Evolutionary conservation across 805 yeast genomes (phyloP), one percentile per base, ranked within the genome.

Genomic region (Candida hungchunana): DNA sequence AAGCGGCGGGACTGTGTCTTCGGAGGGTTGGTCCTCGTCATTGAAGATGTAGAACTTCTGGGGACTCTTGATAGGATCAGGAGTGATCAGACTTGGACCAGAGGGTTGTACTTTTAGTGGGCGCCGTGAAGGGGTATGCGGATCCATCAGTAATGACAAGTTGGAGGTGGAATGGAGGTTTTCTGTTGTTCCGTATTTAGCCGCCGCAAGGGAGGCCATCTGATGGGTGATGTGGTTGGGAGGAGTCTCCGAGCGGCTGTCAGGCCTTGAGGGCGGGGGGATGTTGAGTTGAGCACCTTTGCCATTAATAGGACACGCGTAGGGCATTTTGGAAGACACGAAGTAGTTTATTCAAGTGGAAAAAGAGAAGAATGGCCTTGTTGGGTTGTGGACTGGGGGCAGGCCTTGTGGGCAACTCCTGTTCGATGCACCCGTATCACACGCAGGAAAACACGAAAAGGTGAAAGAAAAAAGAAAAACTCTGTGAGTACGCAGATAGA

Each of bases 241-340:
- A 22, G 36, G 20, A 9, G 38, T 16, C 4, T 31, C 14, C 3
- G 39, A 28, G 9, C 26, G 17, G 13, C 31, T 28, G 6, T 32
- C 10, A 7, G 33, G 15, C 7, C 36, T 36, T 14, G 42, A 35
- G 12, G 36, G 17, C 25, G 36, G 29, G 7, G 45, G 28, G 16
- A 44, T 5, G 26, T 40, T 40, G 13, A 44, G 43, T 8, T 31
- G 11, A 4, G 42, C 36, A 10, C 35, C 38, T 25, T 44, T 40
- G 19, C 57, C 57, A 34, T 37, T 46, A 24, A 50, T 40, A 5
- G 58, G 58, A 21, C 56, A 48, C n/a, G 55, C 44, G 44, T 53
- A 53, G 7, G 58, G 58, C 58, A 53, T 53, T 6, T 6, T 32
- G 27, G 16, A 18, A 10, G 9, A 6, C 4, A 5, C 19, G 22